Percentiles rank a stretch among this genome's conserved stretches.
Conservation (phyloP, 2,329 filamentous ascomycete genomes). For the Neonectria coccinea region DNA sequence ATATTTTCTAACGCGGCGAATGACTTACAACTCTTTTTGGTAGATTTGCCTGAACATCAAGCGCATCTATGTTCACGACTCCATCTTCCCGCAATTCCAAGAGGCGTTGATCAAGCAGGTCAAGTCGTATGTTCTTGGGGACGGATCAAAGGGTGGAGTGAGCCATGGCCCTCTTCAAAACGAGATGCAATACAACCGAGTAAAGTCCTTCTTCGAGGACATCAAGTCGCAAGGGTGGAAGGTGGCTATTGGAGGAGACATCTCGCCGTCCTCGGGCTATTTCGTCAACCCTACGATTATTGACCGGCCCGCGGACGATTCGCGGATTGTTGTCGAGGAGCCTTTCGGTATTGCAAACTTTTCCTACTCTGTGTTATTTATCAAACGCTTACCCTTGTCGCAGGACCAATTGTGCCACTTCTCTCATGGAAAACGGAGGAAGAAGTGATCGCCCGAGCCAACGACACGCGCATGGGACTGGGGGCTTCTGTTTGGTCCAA, state of each 20-base stretch:
- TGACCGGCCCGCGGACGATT: constrained; percentile 66
- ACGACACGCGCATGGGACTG: constrained; percentile 63
- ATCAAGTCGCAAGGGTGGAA: constrained; percentile 5
- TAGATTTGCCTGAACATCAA: constrained; percentile 58
- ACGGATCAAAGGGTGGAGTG: constrained; percentile 51
- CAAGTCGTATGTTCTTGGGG: constrained; percentile 61
- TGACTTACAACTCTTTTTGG: background rate
- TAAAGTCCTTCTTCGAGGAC: constrained; percentile 29
- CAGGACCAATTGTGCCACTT: constrained; percentile 68
- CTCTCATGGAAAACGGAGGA: constrained; percentile 70
- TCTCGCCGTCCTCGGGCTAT: background rate
- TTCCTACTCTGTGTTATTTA: background rate
- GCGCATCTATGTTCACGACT: constrained; percentile 70
- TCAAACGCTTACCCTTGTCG: background rate
- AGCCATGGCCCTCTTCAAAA: constrained; percentile 50
- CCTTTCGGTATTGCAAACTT: constrained; percentile 50
- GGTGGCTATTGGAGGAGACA: constrained; percentile 9
- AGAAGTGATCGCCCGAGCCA: constrained; percentile 67
- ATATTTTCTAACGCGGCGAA: background rate
- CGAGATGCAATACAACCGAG: constrained; percentile 23
- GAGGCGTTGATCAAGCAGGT: constrained; percentile 48
- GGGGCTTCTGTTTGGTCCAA: constrained; percentile 67
- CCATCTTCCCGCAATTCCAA: constrained; percentile 67
- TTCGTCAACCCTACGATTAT: constrained; percentile 55
- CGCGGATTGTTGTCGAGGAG: constrained; percentile 66